Evolutionary conservation across 164 flowering plant genomes (phyloP).

Genomic region (Dillenia suffruticosa): DNA sequence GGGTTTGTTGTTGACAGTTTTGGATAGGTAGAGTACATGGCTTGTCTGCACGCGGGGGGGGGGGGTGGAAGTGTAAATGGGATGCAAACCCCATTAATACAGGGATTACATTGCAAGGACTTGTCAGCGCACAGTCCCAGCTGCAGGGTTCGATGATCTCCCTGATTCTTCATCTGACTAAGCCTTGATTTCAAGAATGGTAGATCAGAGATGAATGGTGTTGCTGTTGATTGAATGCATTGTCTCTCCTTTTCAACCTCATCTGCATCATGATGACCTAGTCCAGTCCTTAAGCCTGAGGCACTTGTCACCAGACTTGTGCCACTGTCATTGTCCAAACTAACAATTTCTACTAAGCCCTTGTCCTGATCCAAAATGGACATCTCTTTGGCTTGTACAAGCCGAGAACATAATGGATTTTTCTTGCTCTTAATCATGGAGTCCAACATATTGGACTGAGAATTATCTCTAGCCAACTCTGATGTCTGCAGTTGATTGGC

Average conservation of each 20-base stretch:
- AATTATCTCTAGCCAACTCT: neutral
- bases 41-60: too few species aligned
- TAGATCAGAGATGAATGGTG: conserved; percentile 32
- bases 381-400: conserved; percentile 12
- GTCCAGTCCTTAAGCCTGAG: neutral
- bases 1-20: too few species aligned
- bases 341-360: conserved; percentile 7
- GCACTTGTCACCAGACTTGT: conserved; percentile 5
- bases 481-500: neutral
- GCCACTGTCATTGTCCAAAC: conserved; percentile 10
- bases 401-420: conserved; percentile 2
- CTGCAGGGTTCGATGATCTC: conserved; percentile 8
- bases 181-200: conserved; percentile 34
- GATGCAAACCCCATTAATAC: too few species aligned
- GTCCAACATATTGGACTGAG: neutral
- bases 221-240: neutral
- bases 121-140: neutral
- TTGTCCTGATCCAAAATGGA: conserved; percentile 14
- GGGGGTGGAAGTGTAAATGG: too few species aligned
- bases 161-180: conserved; percentile 22
- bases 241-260: conserved; percentile 1
- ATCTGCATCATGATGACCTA: neutral
- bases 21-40: too few species aligned
- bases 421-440: neutral
- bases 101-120: too few species aligned